Percentiles rank a stretch among this genome's conserved stretches.
phyloP scores from a whole-genome alignment of 768 basidiomycete genomes.

The Suillus americanus region DNA sequence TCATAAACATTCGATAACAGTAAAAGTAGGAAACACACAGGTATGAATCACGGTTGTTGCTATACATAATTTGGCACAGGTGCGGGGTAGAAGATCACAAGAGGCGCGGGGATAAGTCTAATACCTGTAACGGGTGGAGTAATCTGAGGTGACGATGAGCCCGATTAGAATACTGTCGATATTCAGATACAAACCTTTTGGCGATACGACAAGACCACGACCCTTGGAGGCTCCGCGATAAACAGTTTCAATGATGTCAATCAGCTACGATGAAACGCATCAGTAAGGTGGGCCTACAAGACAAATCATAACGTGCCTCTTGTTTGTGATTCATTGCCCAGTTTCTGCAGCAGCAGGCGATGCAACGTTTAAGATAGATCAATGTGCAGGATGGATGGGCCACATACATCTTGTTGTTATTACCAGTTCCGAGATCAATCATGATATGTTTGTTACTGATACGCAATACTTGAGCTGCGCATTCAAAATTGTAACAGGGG shows the following conservation, averaged over 20 bases:
- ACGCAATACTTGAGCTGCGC: background rate
- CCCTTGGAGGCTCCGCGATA: constrained; percentile 98
- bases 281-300: background rate
- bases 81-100: background rate
- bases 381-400: background rate
- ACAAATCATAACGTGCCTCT: constrained; percentile 56
- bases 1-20: background rate
- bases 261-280: constrained; percentile 53
- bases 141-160: constrained; percentile 46
- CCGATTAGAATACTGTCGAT: constrained; percentile 8
- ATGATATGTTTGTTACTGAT: constrained; percentile 97
- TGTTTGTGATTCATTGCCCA: constrained; percentile 99
- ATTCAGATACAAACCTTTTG: constrained; percentile 64
- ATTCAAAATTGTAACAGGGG: background rate
- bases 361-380: background rate
- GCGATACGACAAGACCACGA: constrained; percentile 95
- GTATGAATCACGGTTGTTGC: background rate
- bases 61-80: background rate
- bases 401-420: constrained; percentile 97
- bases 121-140: constrained; percentile 81
- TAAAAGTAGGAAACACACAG: background rate
- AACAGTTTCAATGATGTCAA: constrained; percentile 97
- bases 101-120: constrained; percentile 25
- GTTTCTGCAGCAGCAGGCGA: constrained; percentile 54
- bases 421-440: constrained; percentile 99